A percentile compares a stretch with the other conserved stretches of the same genome.
phyloP scores from a whole-genome alignment of 2,329 filamentous ascomycete species.

The Monosporascus sp. region DNA sequence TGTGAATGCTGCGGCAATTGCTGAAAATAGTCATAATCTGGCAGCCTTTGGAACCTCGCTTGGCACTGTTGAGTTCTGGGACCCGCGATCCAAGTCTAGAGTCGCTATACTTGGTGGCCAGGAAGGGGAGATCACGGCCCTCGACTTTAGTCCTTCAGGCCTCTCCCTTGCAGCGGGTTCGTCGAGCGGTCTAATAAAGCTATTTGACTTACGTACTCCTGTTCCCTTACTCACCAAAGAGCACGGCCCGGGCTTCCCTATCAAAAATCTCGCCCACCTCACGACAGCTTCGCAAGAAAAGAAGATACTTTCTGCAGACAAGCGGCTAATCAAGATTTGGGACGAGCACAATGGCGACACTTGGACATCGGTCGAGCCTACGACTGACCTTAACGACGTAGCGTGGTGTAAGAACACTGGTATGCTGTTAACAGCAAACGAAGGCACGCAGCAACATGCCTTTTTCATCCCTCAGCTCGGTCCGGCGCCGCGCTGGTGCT shows the following conservation, averaged over 20 bases:
- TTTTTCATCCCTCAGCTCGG: conserved; percentile 95
- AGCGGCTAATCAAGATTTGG: conserved; percentile 96
- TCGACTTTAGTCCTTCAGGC: conserved; percentile 80
- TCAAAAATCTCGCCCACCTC: conserved; percentile 74
- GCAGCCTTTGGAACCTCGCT: conserved; percentile 89
- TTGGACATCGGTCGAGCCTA: conserved; percentile 93
- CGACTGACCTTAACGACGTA: conserved; percentile 91
- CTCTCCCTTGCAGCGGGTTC: conserved; percentile 81
- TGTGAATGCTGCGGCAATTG: conserved; percentile 82
- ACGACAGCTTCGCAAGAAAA: conserved; percentile 70
- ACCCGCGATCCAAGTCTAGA: conserved; percentile 75
- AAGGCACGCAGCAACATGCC: conserved; percentile 88
- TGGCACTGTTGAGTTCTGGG: conserved; percentile 97
- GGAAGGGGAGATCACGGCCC: conserved; percentile 72
- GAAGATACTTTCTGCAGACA: conserved; percentile 89
- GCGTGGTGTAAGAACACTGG: conserved; percentile 88
- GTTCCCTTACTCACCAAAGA: conserved; percentile 84
- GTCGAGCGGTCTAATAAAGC: conserved; percentile 79
- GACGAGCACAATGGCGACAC: conserved; percentile 75
- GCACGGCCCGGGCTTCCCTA: conserved; percentile 89
- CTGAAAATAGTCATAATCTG: conserved; percentile 83
- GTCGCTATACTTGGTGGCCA: conserved; percentile 69
- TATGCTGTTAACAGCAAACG: conserved; percentile 95
- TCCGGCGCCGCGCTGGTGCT: conserved; percentile 90
- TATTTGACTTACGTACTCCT: conserved; percentile 89